Base-by-base conservation (phyloP, 306 rosid species). In the Pyrus betulifolia region DNA sequence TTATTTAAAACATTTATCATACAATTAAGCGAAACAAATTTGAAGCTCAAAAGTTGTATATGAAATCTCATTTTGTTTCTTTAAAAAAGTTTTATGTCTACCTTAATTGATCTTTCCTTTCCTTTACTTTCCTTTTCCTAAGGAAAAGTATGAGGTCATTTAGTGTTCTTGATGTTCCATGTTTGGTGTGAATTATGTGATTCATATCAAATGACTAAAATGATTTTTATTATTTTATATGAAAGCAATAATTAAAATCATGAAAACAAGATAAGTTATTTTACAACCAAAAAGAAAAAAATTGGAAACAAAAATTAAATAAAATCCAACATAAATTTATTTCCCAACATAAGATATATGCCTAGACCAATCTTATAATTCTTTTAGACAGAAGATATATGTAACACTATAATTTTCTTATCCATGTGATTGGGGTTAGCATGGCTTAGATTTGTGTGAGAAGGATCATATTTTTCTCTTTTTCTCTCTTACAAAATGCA, bases 101-200 rank as follows among this genome's bases (percentile, higher is more conserved):
- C 69, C 19, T 59, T 21, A 25, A 62, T 7, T 74, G 44, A 15
- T 22, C 35, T n/a, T 66, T 31, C 27, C 22, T 51, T 63, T 15
- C 62, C 51, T 51, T 64, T 38, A 38, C 42, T 38, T 62, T 31
- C 21, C 55, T 1, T 45, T 27, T 18, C 14, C 11, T 51, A 15
- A 33, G 55, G 22, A 23, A 30, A 6, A 22, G 69, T 27, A 62
- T 19, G 70, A 27, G 55, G 8, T 28, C 28, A 10, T 67, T 8
- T 80, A 27, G 49, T 44, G 77, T 51, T 64, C 17, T 81, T 76
- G 78, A 76, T 82, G 80, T 65, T 77, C 79, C 64, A 15, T 77
- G 70, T 69, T 49, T 63, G 77, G 79, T 74, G 72, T 78, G 83
- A 42, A 68, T 74, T 69, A 67, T 66, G 72, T 78, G 85, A 42